Evolutionary conservation across 805 yeast genomes (phyloP), one percentile per base, ranked within the genome.

Genomic region (Ogataea paradorogensis): DNA sequence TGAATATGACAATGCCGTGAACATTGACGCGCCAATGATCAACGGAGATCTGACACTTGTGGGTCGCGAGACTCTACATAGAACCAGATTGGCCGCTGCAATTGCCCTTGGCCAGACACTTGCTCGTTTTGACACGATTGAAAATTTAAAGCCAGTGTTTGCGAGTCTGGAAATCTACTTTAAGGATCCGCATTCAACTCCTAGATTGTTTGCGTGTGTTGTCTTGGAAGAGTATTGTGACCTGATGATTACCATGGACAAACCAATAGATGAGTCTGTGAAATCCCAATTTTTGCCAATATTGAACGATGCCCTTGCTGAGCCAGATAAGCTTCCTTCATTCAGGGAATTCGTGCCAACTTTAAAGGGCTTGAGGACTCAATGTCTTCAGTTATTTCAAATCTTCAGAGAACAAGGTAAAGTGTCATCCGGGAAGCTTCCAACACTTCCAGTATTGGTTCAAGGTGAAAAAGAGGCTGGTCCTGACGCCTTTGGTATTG

Each of bases 401-500:
- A 79, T 88, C 1, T 86, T 93, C 61, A 76, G 80, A 27, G 88
- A 82, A 35, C 76, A 71, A 23, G 96, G 91, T 4, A 84, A 82
- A 59, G 61, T 91, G 15, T 71, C 91, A 1, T 74, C 78, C 9
- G 69, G 74, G 15, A 83, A 82, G 56, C 60, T 88, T 5, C 97
- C 97, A 0, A 84, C 80, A 38, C 61, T 93, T 14, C 93, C 99
- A 0, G 81, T 89, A 5, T 80, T 90, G 8, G 96, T 91, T 4
- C 91, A 89, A 61, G 99, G 99, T 25, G 98, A 93, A 57, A 71
- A 79, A 1, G 95, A 86, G 44, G 95, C 97, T 2, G 97, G 96
- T 2, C 88, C 95, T 1, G 89, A 83, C 52, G 98, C 97, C 0
- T 93, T 93, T 63, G 77, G 88, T 11, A 59, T 93, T 28, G 84